Evolutionary conservation across 495 filamentous ascomycete genomes (phyloP), one percentile per base, ranked within the genome.

Genomic region (Aspergillus heteromorphus): DNA sequence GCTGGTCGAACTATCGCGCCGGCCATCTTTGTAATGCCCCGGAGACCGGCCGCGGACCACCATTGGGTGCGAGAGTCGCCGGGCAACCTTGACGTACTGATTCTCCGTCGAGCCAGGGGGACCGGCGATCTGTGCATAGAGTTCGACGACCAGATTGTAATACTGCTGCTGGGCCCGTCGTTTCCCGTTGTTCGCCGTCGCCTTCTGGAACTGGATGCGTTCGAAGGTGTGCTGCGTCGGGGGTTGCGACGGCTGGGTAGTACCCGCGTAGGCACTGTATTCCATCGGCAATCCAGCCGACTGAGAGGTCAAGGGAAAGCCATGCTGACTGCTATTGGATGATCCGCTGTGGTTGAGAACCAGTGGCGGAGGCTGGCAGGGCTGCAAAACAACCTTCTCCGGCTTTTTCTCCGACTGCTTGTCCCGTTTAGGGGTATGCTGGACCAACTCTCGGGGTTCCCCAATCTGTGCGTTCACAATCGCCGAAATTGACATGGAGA

Each of bases 111-210:
- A 45, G 53, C 69, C 55, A 54, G 73, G 31, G 34, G 60, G 53
- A 48, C 58, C 63, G 6, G 78, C 74, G 7, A 93, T 75, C 57
- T 96, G 87, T 20, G 87, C 92, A 60, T 84, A 90, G 2, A 97
- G 82, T 65, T 97, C 92, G 1, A 96, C 87, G 25, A 96, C 81
- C 25, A 97, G 77, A 58, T 95, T 91, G 66, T 95, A 97, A 65
- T 90, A 96, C 61, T 96, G 92, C 65, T 97, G 92, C 10, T 89
- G 88, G 0, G 92, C 91, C 41, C 92, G 77, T 49, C 92, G 77
- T 65, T 96, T 96, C 19, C 92, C 92, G 56, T 97, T 97, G 73
- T 97, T 97, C 4, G 91, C 91, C 1, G 92, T 97, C 1, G 92
- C 93, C 48, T 88, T 88, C 66, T 96, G 95, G 77, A 97, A 97